These are phyloP conservation scores for Tuber aestivum DNA, from an alignment of 495 filamentous ascomycete genomes.

Conservation along the genomic window DNA sequence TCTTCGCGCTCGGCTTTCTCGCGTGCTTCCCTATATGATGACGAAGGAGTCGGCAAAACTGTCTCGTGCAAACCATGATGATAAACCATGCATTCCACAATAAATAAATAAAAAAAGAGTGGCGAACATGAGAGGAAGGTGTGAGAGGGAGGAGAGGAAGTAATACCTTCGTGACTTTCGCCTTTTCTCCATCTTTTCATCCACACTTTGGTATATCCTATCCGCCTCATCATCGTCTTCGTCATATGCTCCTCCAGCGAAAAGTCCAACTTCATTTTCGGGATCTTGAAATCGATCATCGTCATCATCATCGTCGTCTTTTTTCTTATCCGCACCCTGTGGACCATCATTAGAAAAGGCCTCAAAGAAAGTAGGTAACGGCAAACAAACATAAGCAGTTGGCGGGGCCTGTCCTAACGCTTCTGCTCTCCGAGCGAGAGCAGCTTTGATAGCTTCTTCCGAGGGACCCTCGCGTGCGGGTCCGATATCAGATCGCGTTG, in stretches of 20 bases:
- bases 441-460: slow-evolving; percentile 97
- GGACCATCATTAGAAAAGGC: slow-evolving; percentile 8
- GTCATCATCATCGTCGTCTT: slow-evolving; percentile 68
- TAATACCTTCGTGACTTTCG: slow-evolving; percentile 84
- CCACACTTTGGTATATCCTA: slow-evolving; percentile 86
- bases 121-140: slow-evolving; percentile 26
- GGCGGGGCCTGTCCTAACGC: slow-evolving; percentile 74
- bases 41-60: slow-evolving; percentile 75
- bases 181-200: slow-evolving; percentile 91
- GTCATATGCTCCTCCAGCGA: slow-evolving; percentile 88
- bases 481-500: slow-evolving; percentile 91
- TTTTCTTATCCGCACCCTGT: slow-evolving; percentile 68
- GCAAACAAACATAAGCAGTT: slow-evolving; percentile 55
- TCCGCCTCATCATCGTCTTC: slow-evolving; percentile 97
- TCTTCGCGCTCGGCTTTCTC: slow-evolving; percentile 86
- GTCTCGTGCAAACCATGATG: slow-evolving; percentile 58
- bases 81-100: slow-evolving; percentile 63
- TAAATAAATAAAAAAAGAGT: slow-evolving; percentile 36
- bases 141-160: slow-evolving; percentile 33
- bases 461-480: slow-evolving; percentile 94
- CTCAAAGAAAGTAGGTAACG: background rate
- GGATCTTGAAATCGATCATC: slow-evolving; percentile 89
- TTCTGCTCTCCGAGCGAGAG: slow-evolving; percentile 83
- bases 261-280: slow-evolving; percentile 92
- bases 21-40: slow-evolving; percentile 76